Base-by-base conservation (phyloP, 805 yeast species). In the Maudiozyma serrabonitensis region DNA sequence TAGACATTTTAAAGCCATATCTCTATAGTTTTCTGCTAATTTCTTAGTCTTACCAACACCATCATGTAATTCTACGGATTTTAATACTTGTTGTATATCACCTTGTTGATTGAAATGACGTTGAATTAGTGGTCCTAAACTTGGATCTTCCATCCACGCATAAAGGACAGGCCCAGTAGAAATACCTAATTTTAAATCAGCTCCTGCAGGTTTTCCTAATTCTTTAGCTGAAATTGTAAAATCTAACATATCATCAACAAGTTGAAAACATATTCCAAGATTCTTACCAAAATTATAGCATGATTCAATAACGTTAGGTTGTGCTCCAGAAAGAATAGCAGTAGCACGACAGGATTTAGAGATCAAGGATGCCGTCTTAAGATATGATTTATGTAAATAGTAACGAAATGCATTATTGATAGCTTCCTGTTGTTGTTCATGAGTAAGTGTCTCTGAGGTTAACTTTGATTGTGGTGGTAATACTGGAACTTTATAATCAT, bases 151-250 rank as follows among this genome's bases (percentile, higher is more conserved):
- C 60, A 79, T 81, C 99, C 99, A 93, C 1, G 99, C 98, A 68
- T 76, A 93, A 48, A 93, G 71, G 2, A 91, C 89, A 1, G 99
- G 99, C 0, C 97, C 98, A 0, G 99, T 93, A 1, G 98, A 98
- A 57, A 93, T 75, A 0, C 99, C 99, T 42, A 93, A 73, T 65
- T 90, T 81, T 57, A 93, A 75, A 69, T 93, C 99, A 4, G 96
- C 97, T 58, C 93, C 95, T 8, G 95, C 83, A 2, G 99, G 98
- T 67, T 93, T 93, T 37, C 99, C 99, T 50, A 93, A 71, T 46
- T 86, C 80, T 41, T 79, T 79, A 18, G 87, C 87, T 31, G 90
- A 80, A n/a, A 88, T 82, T 0, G 97, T 88, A 66, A 87, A 93
- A 69, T 93, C 99, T 55, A 93, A 76, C 82, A 91, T 81, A 67